phyloP scores from a whole-genome alignment of 1,284 basidiomycete genomes.

The Cryptococcus jaspeensis region DNA sequence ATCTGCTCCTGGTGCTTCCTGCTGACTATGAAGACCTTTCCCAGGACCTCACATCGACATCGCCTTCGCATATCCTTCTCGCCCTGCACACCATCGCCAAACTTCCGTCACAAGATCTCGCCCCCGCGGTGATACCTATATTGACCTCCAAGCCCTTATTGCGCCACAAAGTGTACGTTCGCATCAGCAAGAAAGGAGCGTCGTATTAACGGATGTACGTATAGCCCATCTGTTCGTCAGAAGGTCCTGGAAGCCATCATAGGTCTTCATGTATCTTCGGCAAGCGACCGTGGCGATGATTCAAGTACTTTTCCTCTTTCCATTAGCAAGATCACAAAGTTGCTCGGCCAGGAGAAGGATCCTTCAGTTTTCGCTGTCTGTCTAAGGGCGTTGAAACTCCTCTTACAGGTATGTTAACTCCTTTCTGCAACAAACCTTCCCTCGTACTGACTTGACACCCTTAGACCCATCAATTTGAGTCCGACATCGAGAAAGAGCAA shows the following conservation, averaged over 20 bases:
- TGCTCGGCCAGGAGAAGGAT: constrained; percentile 26
- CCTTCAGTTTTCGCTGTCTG: constrained; percentile 9
- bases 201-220: background rate
- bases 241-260: constrained; percentile 29
- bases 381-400: constrained; percentile 8
- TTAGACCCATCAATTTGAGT: no score
- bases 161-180: constrained; percentile 33
- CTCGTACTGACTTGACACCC: no score
- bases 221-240: constrained; percentile 34
- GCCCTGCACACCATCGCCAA: constrained; percentile 39
- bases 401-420: no score
- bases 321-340: constrained; percentile 27
- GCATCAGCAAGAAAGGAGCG: background rate
- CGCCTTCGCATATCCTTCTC: constrained; percentile 29
- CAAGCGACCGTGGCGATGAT: background rate
- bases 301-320: constrained; percentile 24
- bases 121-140: constrained; percentile 41
- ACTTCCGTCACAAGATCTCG: constrained; percentile 38
- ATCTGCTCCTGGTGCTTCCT: background rate
- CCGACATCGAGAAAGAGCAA: no score
- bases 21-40: background rate
- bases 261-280: constrained; percentile 14
- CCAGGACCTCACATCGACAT: constrained; percentile 39
- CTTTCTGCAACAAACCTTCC: no score
- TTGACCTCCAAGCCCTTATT: constrained; percentile 27